These are phyloP conservation scores for Tetrahymena thermophila DNA, from an alignment of 73 alveolate species.

Conservation along the genomic window DNA sequence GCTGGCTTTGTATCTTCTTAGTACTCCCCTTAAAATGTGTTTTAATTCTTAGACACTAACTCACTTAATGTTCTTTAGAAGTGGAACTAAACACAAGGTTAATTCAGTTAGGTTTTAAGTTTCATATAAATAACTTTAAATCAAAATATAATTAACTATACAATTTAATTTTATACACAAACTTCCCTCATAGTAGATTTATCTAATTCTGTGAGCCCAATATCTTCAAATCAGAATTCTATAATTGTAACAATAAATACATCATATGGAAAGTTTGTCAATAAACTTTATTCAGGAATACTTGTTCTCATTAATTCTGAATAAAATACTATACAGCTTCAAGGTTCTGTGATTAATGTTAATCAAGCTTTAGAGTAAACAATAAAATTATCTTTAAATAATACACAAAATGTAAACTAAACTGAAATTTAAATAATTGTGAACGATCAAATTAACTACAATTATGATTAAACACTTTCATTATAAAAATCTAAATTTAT, in stretches of 20 bases:
- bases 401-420: too few species aligned
- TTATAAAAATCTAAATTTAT: background rate
- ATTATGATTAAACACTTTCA: background rate
- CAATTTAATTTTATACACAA: too few species aligned
- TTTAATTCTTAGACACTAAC: background rate
- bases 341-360: background rate
- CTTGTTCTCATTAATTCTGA: background rate
- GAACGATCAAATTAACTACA: background rate
- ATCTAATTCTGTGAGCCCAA: background rate
- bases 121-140: background rate
- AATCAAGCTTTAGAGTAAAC: background rate
- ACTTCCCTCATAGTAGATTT: background rate
- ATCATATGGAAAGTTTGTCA: background rate
- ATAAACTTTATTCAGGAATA: background rate
- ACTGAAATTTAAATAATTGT: background rate
- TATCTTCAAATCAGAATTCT: background rate
- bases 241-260: background rate
- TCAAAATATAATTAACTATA: too few species aligned
- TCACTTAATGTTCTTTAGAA: background rate
- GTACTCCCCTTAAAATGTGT: background rate
- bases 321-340: too few species aligned
- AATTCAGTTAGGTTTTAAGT: too few species aligned
- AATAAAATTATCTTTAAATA: background rate
- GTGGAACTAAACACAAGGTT: background rate
- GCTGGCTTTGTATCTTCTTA: background rate